These are phyloP conservation scores for Chaetomium sp. DNA, from an alignment of 2,329 filamentous ascomycete species.

Conservation along the genomic window DNA sequence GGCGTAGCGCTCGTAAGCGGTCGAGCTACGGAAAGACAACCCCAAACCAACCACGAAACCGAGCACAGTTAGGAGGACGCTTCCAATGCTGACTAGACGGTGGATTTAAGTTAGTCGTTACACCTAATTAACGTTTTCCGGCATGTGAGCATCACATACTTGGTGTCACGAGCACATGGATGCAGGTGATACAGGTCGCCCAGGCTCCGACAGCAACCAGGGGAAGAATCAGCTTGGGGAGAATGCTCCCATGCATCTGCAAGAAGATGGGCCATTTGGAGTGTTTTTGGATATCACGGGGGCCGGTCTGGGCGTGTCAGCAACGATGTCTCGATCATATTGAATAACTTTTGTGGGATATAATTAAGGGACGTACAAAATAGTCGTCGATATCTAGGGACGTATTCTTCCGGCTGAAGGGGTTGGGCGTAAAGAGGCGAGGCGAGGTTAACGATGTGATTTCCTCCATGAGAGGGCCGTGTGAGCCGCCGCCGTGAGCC, in stretches of 20 bases:
- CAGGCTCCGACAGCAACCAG: constrained; percentile 56
- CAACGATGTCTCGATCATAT: neutral
- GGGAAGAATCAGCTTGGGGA: constrained; percentile 70
- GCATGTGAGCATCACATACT: neutral
- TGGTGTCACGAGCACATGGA: constrained; percentile 16
- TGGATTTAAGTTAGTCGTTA: neutral
- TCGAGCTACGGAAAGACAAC: constrained; percentile 70
- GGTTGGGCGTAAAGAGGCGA: constrained; percentile 24
- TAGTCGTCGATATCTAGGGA: constrained; percentile 39
- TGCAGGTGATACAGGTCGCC: constrained; percentile 56
- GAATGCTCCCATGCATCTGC: constrained; percentile 65
- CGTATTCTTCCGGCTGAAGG: constrained; percentile 28
- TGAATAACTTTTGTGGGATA: too few relatives aligned
- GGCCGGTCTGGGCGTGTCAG: constrained; percentile 38
- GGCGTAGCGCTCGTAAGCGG: constrained; percentile 63
- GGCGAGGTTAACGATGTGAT: constrained; percentile 26
- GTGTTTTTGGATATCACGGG: constrained; percentile 64
- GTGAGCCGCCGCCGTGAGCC: constrained; percentile 10
- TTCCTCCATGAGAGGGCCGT: constrained; percentile 12
- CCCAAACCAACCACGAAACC: constrained; percentile 78
- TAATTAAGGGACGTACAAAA: constrained; percentile 32
- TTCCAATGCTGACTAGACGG: constrained; percentile 46
- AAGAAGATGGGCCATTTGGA: constrained; percentile 75
- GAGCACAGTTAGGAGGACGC: constrained; percentile 72
- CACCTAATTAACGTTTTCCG: too few relatives aligned